Evolutionary conservation across 2,329 filamentous ascomycete genomes (phyloP), one percentile per base, ranked within the genome.

Genomic region (Fusarium torreyae): DNA sequence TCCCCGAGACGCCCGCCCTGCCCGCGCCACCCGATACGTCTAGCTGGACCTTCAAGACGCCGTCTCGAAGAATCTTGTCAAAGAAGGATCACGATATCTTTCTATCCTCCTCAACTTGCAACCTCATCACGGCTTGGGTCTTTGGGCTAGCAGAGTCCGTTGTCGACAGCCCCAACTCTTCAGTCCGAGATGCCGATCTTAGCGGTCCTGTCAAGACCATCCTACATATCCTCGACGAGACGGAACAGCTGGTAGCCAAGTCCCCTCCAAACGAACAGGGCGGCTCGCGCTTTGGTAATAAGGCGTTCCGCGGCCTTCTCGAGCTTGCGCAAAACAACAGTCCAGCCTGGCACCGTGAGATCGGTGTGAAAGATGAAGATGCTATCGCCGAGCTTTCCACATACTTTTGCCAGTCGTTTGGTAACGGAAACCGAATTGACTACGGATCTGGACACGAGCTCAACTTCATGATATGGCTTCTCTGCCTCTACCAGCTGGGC

Each of bases 391-490:
- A 99, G 77, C 83, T 92, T 7, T 91, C 91, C 1, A 89, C 90
- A 31, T 99, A 99, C 80, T 86, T 99, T 34, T 82, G 87, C 68
- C 88, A 97, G 75, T 91, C 92, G 0, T 94, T 98, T 70, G 96
- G 96, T 45, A 97, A 97, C 77, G 88, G 91, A 44, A 88, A 88
- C 52, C 89, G 95, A 40, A 96, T 99, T 75, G 96, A 99, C 82
- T 99, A 99, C 79, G 96, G 96, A 51, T 98, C 94, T 1, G 96
- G 96, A 4, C 96, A 99, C 79, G 96, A 99, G 82, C 87, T 99
- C 66, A 98, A 99, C 83, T 98, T 99, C 81, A 86, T 95, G 79
- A 91, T 97, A 77, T 99, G 95, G 94, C 87, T 98, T 36, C 87
- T 99, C n/a, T 97, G 94, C 76, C 89, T 99, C 1, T 93, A 96